Conservation (phyloP, 1,284 basidiomycete species). For the Malassezia dermatis region DNA sequence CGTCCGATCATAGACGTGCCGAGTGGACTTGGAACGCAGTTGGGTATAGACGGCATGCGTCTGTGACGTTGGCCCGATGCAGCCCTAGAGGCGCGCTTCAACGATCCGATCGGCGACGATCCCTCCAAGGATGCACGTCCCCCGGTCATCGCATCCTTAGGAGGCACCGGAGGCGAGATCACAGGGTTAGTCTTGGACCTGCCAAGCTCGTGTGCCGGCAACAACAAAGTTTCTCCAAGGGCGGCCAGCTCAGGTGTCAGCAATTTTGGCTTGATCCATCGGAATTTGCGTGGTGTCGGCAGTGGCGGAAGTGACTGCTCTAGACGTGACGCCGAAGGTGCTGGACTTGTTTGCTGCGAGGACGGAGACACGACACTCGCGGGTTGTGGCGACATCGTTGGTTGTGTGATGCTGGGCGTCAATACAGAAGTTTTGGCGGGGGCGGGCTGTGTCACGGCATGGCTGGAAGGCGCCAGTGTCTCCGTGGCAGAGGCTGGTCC, state of each 20-base stretch:
- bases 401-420: neutral
- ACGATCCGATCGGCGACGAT: neutral
- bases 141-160: conserved; percentile 3
- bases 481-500: neutral
- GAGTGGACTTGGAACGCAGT: conserved; percentile 1
- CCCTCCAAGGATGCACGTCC: neutral
- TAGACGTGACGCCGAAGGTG: neutral
- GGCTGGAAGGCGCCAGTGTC: neutral
- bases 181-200: neutral
- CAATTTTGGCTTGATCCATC: conserved; percentile 13
- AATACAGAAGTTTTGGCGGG: neutral
- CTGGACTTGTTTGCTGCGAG: neutral
- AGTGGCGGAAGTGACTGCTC: conserved; percentile 11
- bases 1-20: conserved; percentile 79
- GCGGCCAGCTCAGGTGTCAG: conserved; percentile 1
- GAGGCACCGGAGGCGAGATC: conserved; percentile 20
- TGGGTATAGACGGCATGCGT: neutral
- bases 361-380: neutral
- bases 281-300: conserved; percentile 11
- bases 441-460: neutral
- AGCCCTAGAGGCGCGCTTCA: neutral
- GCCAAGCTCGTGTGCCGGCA: conserved; percentile 7
- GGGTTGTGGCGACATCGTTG: neutral
- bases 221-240: conserved; percentile 10
- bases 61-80: neutral